These are phyloP conservation scores for Fraxinus ornus DNA, from an alignment of 305 asterid genomes.

Conservation along the genomic window DNA sequence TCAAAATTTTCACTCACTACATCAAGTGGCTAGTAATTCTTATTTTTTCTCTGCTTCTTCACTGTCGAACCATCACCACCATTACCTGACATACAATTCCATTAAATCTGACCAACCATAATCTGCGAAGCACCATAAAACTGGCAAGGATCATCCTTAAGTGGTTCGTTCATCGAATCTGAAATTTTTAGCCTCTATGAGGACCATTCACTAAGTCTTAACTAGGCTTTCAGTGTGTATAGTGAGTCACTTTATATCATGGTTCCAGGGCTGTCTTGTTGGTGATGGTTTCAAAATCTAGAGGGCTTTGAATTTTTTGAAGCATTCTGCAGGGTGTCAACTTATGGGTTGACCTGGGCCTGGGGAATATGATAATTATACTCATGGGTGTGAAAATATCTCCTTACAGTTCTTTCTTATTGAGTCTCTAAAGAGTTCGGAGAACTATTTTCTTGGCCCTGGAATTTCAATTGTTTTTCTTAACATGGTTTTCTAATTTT, in stretches of 20 bases:
- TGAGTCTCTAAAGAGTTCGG: neutral
- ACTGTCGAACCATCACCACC: neutral
- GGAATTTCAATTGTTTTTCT: neutral
- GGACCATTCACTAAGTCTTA: neutral
- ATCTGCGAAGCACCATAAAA: neutral
- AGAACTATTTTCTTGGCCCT: neutral
- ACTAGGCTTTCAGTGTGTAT: neutral
- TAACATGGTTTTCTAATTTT: neutral
- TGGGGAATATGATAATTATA: neutral
- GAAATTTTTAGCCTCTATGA: neutral
- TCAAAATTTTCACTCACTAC: neutral
- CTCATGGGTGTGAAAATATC: neutral
- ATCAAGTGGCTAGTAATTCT: neutral
- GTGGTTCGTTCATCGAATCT: neutral
- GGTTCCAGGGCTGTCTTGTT: neutral
- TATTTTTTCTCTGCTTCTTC: neutral
- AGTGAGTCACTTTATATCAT: neutral
- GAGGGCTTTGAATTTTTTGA: neutral
- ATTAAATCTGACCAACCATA: neutral
- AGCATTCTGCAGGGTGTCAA: neutral
- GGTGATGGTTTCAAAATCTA: neutral
- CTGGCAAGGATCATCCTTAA: neutral
- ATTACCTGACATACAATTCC: neutral
- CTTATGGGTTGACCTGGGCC: neutral
- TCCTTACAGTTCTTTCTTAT: neutral